Base-by-base conservation (phyloP, 805 yeast genomes). In the Saccharomycopsis selenospora region DNA sequence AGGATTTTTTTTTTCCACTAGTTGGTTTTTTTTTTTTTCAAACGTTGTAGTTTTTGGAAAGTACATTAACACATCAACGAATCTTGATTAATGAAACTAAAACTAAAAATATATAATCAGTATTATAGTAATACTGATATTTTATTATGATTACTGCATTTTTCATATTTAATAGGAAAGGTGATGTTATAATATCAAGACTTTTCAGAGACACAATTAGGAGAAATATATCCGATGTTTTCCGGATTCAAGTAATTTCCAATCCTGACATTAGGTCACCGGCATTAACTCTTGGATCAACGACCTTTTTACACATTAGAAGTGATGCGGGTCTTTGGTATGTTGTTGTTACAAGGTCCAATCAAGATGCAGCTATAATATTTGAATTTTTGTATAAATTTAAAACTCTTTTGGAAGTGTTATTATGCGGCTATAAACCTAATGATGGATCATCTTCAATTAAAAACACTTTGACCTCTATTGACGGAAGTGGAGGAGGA, bases 201-300 rank as follows among this genome's bases (percentile, higher is more conserved):
- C 61, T 85, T 30, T 82, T 81, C 63, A 73, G 82, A 49, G 88
- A 84, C 47, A 87, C 90, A 2, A 77, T 88, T 48, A 79, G 86
- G 56, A 67, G 91, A 46, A 84, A 84, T 47, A 80, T 90, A 18
- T 71, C 93, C 14, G 97, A 90, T 57, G 86, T 89, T 26, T 91
- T 91, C 60, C 75, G 96, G n/a, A 82, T 89, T 47, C 96, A 91
- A 61, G 96, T 91, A 24, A 87, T 91, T 38, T 71, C 85, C 46
- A 75, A 82, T 49, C 70, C 45, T 14, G 41, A 66, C 62, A 67
- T 71, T n/a, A 67, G 80, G 53, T 76, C 87, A 0, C 91, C 93
- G 0, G 72, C 85, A 1, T 67, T 91, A 40, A 93, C 98, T 0
- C 66, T 93, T 40, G 98, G 98, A 1, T 86, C 95, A 0, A 93